phyloP scores from a whole-genome alignment of 352 stramenopile species.

The Globisporangium sylvaticum region DNA sequence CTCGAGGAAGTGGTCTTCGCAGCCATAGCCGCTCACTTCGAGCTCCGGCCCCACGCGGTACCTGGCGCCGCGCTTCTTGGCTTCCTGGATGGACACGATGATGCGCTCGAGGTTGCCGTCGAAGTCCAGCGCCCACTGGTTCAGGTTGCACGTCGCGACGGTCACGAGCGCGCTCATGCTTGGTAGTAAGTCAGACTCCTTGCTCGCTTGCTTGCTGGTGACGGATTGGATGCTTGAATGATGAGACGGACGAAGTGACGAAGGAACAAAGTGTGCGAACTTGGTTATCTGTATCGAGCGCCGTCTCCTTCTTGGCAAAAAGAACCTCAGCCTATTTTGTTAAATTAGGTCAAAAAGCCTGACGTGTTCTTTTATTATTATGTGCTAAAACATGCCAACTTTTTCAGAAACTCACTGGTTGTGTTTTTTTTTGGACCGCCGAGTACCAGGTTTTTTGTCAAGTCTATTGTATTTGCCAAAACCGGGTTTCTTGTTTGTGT shows the following conservation, averaged over 20 bases:
- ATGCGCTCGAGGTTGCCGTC: slow-evolving; percentile 95
- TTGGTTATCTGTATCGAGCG: too few relatives aligned
- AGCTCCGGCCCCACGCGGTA: slow-evolving; percentile 97
- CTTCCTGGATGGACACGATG: slow-evolving; percentile 80
- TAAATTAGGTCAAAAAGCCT: too few relatives aligned
- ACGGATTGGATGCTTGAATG: too few relatives aligned
- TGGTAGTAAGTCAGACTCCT: not conserved
- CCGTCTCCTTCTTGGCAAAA: too few relatives aligned
- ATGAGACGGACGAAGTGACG: not conserved
- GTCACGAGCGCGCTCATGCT: slow-evolving; percentile 87
- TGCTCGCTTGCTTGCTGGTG: not conserved
- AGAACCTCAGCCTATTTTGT: too few relatives aligned
- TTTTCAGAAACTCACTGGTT: too few relatives aligned
- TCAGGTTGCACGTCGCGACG: slow-evolving; percentile 97
- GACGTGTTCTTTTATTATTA: too few relatives aligned
- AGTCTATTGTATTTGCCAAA: too few relatives aligned
- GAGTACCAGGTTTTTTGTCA: too few relatives aligned
- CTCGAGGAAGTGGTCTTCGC: slow-evolving; percentile 99
- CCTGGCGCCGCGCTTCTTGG: slow-evolving; percentile 85
- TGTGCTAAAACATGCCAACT: too few relatives aligned
- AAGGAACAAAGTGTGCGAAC: slow-evolving; percentile 3
- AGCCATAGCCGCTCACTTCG: slow-evolving; percentile 97
- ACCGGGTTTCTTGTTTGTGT: too few relatives aligned
- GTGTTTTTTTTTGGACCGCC: too few relatives aligned
- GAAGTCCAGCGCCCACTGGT: slow-evolving; percentile 99